Evolutionary conservation across 2,329 filamentous ascomycete species (phyloP), one percentile per base, ranked within the genome.

Genomic region (Septoria linicola): DNA sequence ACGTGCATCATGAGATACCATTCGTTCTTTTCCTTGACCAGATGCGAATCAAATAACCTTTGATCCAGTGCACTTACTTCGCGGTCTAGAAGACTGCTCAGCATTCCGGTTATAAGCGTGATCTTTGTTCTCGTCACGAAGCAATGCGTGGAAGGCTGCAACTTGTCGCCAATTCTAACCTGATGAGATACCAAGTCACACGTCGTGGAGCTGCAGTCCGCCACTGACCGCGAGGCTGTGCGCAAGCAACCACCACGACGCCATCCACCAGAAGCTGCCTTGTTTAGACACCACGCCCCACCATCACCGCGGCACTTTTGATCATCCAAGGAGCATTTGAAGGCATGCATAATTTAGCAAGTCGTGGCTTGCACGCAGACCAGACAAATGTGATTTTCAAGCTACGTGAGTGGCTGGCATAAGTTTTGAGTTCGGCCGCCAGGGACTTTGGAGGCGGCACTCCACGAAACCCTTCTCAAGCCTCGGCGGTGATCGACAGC

Each of bases 1-100:
- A 55, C 45, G 53, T 55, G 48, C 48, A 49, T 55, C 53, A 55
- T 52, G 53, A 55, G 37, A 49, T 45, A 52, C 44, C 40, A 40
- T 44, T 41, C 27, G 30, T 40, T 49, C 35, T 20, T 17, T 31
- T 30, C 14, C 17, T 21, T 20, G 21, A n/a, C 19, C 4, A 16
- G 11, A 39, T 39, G 35, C n/a, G 35, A 39, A 39, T 39, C 7
- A 13, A 30, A n/a, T n/a, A n/a, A n/a, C n/a, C n/a, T n/a, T n/a
- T 30, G 27, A 13, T 30, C 7, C 7, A 30, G 27, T 13, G 27
- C 27, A 30, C 27, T 30, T 30, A 30, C 27, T 30, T 7, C 27
- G 7, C 13, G 27, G 13, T 7, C 27, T 7, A 7, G 7, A 7
- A 30, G 27, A 30, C 27, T 13, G 7, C 13, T 30, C 27, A 30